Evolutionary conservation across 306 rosid genomes (phyloP), one percentile per base, ranked within the genome.

Genomic region (Medicago ruthenica): DNA sequence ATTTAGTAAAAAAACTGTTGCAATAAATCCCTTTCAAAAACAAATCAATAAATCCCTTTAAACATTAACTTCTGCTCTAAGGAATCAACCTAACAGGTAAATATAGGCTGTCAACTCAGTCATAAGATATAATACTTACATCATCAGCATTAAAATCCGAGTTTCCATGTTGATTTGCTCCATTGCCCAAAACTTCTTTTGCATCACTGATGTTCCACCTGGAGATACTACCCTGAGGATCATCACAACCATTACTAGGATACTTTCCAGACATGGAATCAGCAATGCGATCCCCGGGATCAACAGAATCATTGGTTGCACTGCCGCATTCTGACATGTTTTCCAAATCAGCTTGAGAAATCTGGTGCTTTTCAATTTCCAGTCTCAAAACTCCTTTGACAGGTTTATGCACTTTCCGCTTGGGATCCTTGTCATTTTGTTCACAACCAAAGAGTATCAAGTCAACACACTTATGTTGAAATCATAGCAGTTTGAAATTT

Each of bases 341-440:
- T 79, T 95, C 99, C 85, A 86, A 14, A 84, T 95, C 99, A 68
- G 83, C 83, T 80, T 80, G 91, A 66, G 85, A 84, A 77, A 88
- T 88, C 88, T 90, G 97, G 85, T 92, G 97, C 90, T 92, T 95
- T 76, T 95, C 97, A 31, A 95, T 92, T 85, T 95, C 97, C 82
- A 95, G 87, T 76, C 89, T 85, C 89, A 95, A 82, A 77, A 89
- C 91, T 41, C 99, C 97, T 84, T 92, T 95, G 47, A 95, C 93
- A 75, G 99, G 99, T 80, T 95, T 95, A 79, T 92, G 93, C 80
- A 90, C 88, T 88, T 95, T 95, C 54, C 89, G 92, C 79, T 95
- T 95, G 40, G 99, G 99, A 83, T 95, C 99, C 99, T 95, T 64
- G 40, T 73, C 22, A 81, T 65, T 83, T 67, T 42, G 73, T 61